These are phyloP conservation scores for Cenococcum geophilum DNA, from an alignment of 495 filamentous ascomycete species.

Conservation along the genomic window DNA sequence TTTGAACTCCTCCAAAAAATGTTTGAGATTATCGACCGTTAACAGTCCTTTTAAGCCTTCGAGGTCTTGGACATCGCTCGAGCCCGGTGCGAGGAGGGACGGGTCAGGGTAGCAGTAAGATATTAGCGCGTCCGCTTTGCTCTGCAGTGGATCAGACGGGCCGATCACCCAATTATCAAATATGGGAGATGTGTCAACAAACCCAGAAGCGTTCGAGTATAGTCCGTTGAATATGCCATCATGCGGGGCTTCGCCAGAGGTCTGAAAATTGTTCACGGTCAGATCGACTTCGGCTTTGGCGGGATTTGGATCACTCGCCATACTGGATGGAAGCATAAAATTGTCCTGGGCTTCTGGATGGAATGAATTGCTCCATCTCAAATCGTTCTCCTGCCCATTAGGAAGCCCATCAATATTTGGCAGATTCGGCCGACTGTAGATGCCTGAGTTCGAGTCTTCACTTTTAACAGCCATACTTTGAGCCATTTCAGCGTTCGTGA, in stretches of 20 bases:
- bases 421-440: conserved; percentile 24
- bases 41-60: conserved; percentile 47
- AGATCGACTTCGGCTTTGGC: conserved; percentile 22
- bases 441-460: conserved; percentile 14
- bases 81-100: conserved; percentile 12
- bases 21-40: conserved; percentile 53
- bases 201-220: conserved; percentile 32
- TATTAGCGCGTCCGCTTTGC: conserved; percentile 34
- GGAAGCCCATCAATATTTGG: conserved; percentile 22
- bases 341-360: conserved; percentile 18
- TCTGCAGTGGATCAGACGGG: conserved; percentile 34
- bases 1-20: conserved; percentile 55
- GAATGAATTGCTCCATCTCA: conserved; percentile 19
- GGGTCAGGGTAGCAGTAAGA: conserved; percentile 50
- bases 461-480: conserved; percentile 23
- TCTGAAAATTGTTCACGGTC: conserved; percentile 26
- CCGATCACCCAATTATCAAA: conserved; percentile 36
- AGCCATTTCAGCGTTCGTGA: conserved; percentile 12
- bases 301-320: conserved; percentile 29
- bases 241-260: conserved; percentile 28
- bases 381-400: conserved; percentile 18
- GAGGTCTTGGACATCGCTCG: conserved; percentile 9
- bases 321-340: conserved; percentile 26
- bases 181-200: conserved; percentile 20
- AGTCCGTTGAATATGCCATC: conserved; percentile 36